Percentiles rank a stretch among this genome's conserved stretches.
Conservation (phyloP, 2,329 filamentous ascomycete species). For the Diaporthe amygdali region DNA sequence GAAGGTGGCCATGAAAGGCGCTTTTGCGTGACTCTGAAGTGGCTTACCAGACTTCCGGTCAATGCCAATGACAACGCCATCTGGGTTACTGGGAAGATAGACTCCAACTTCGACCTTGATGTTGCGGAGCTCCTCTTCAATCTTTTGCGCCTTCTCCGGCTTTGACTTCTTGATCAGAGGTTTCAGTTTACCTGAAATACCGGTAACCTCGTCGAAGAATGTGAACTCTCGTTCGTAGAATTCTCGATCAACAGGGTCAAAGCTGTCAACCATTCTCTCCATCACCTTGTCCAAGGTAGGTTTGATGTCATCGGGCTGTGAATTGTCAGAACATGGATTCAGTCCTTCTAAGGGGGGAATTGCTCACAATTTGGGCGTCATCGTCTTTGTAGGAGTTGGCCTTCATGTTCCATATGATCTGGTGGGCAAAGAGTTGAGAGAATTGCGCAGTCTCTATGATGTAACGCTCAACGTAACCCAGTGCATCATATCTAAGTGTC, state of each 20-base stretch:
- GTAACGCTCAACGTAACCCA: constrained; percentile 95
- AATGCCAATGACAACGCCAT: constrained; percentile 96
- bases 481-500: constrained; percentile 85
- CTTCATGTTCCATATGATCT: constrained; percentile 99
- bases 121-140: constrained; percentile 96
- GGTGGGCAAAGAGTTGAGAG: constrained; percentile 97
- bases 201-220: constrained; percentile 98
- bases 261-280: constrained; percentile 80
- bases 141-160: constrained; percentile 98
- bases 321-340: constrained; percentile 28
- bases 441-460: constrained; percentile 97
- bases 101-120: constrained; percentile 97
- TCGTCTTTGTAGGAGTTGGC: constrained; percentile 98
- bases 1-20: constrained; percentile 99
- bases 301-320: constrained; percentile 85
- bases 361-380: constrained; percentile 75
- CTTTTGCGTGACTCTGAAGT: constrained; percentile 96
- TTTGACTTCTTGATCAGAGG: constrained; percentile 92
- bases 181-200: constrained; percentile 92
- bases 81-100: constrained; percentile 95
- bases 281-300: constrained; percentile 92
- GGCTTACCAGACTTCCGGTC: constrained; percentile 98
- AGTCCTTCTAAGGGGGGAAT: background rate
- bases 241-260: constrained; percentile 75
- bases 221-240: constrained; percentile 96